Evolutionary conservation across 176 grass and related monocot genomes (phyloP), one percentile per base, ranked within the genome.

Genomic region (Carex myosuroides): DNA sequence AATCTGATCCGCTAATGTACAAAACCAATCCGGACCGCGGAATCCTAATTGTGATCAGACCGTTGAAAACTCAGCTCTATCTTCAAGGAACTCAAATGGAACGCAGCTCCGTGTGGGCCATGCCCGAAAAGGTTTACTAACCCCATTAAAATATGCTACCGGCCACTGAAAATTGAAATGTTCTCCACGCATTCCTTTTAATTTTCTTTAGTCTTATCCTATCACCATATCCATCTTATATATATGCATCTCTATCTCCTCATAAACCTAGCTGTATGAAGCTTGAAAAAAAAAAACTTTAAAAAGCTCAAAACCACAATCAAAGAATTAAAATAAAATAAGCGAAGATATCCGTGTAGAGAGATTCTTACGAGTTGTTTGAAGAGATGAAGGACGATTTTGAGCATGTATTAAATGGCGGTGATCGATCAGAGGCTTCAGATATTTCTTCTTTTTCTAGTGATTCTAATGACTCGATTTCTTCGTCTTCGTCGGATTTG

Each of bases 161-260:
- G 33, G 58, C 79, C 58, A 81, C 30, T 44, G 58, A 81, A 81
- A 81, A 81, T 16, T 44, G 58, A 81, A 81, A 81, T 81, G 79
- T 81, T 81, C 79, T 81, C 79, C 79, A 81, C 79, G 79, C 79
- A 81, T 81, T 62, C 17, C 13, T 16, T 64, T 17, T 46, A 9
- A 10, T 81, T 41, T 5, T 8, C 22, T 13, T 59, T 41, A 21
- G 35, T 55, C 35, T 60, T 81, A 81, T 60, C 58, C 79, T 44
- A 62, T 81, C 54, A 17, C 57, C 33, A 21, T 16, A 35, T 41
- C 46, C 75, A 4, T 24, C 11, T 29, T 81, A 64, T 81, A 81
- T 63, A 16, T 72, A 10, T 1, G 46, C 18, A 18, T 20, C 54
- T 59, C 55, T 8, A 22, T 63, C n/a, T 63, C 13, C 2, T 6